These are phyloP conservation scores for Pythium insidiosum DNA, from an alignment of 352 stramenopile species.

Conservation along the genomic window DNA sequence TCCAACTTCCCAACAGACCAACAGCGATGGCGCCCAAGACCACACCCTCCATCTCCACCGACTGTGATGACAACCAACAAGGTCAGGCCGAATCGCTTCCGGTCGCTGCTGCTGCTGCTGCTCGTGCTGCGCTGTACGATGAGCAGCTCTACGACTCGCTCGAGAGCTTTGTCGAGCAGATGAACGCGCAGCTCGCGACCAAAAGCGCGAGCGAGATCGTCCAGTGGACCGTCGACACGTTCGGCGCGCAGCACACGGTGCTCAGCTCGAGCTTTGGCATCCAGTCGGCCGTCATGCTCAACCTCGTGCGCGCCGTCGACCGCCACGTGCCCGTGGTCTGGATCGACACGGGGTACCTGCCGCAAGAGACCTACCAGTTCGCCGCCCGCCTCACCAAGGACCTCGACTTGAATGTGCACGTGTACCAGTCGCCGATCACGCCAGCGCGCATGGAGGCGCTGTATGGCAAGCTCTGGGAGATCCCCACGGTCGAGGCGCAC, in stretches of 20 bases:
- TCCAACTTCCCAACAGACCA: no score
- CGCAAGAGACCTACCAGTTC: constrained; percentile 81
- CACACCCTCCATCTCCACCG: not conserved
- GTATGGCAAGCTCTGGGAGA: constrained; percentile 76
- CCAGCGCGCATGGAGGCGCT: constrained; percentile 79
- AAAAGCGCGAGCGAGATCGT: constrained; percentile 61
- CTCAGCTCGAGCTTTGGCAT: constrained; percentile 86
- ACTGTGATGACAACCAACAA: constrained; percentile 8
- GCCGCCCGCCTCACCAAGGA: constrained; percentile 49
- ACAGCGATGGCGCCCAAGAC: no score
- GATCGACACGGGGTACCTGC: constrained; percentile 83
- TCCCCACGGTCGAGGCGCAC: constrained; percentile 61
- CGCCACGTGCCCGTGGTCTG: constrained; percentile 61
- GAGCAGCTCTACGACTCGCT: constrained; percentile 38
- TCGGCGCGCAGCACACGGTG: constrained; percentile 40
- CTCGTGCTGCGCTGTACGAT: constrained; percentile 31
- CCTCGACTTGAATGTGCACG: constrained; percentile 59
- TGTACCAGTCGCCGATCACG: constrained; percentile 72
- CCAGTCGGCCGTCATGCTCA: constrained; percentile 79
- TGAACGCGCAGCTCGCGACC: constrained; percentile 44
- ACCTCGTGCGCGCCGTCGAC: constrained; percentile 49
- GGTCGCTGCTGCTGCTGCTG: no score
- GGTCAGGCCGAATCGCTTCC: not conserved
- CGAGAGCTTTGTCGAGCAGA: constrained; percentile 49
- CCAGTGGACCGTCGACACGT: constrained; percentile 62